These are phyloP conservation scores for Tylopilus plumbeoviolaceoides DNA, from an alignment of 768 basidiomycete genomes.

Conservation along the genomic window DNA sequence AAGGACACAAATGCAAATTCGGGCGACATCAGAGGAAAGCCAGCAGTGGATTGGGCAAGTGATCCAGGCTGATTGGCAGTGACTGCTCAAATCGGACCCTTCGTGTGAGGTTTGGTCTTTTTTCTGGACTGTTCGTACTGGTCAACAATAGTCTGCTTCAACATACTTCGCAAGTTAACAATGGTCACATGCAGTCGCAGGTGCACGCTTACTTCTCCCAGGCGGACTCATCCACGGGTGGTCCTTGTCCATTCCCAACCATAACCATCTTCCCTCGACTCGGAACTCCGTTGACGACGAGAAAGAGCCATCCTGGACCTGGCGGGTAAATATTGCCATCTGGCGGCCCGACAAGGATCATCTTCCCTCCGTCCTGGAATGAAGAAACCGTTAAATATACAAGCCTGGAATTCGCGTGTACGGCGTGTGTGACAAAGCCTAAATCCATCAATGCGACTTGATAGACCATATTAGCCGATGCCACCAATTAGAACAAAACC, in stretches of 20 bases:
- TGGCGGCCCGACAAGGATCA: constrained; percentile 65
- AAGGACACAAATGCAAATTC: background rate
- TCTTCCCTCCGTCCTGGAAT: constrained; percentile 38
- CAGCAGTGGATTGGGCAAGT: background rate
- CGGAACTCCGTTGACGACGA: constrained; percentile 64
- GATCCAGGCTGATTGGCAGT: background rate
- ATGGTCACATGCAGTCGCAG: background rate
- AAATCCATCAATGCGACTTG: constrained; percentile 76
- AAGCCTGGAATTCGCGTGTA: constrained; percentile 72
- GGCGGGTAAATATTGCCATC: constrained; percentile 67
- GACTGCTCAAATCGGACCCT: constrained; percentile 8
- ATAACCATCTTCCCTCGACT: constrained; percentile 60
- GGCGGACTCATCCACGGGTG: constrained; percentile 53
- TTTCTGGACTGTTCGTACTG: constrained; percentile 43
- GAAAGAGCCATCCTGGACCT: constrained; percentile 72
- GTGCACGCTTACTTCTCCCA: constrained; percentile 50
- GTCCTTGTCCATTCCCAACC: constrained; percentile 63
- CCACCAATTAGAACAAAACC: background rate
- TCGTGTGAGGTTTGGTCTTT: constrained; percentile 21
- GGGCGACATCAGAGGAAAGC: background rate
- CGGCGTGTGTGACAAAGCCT: constrained; percentile 75
- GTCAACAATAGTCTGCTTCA: constrained; percentile 45
- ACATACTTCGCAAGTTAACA: constrained; percentile 36
- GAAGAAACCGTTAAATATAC: constrained; percentile 56
- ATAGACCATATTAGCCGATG: constrained; percentile 6